Evolutionary conservation across 1,284 basidiomycete genomes (phyloP).

Genomic region (Moniliophthora roreri): DNA sequence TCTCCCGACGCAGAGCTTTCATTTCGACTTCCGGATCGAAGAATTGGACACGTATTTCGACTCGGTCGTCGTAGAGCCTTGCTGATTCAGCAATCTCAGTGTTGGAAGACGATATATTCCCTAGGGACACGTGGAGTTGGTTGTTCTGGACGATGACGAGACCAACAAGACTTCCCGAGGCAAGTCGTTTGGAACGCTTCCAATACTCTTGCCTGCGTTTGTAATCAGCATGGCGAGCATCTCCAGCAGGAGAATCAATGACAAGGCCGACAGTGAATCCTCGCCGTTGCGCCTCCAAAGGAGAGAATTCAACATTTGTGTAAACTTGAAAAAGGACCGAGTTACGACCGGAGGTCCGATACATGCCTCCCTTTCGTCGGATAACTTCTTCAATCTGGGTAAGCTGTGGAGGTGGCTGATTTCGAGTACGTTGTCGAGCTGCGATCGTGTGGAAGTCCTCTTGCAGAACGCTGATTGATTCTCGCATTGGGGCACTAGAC

Average conservation of each 20-base stretch:
- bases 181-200: conserved; percentile 53
- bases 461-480: conserved; percentile 44
- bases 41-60: conserved; percentile 47
- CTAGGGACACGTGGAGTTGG: conserved; percentile 43
- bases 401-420: conserved; percentile 10
- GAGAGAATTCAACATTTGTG: conserved; percentile 42
- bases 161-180: conserved; percentile 56
- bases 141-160: conserved; percentile 41
- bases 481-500: conserved; percentile 49
- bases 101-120: conserved; percentile 40
- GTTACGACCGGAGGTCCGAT: conserved; percentile 39
- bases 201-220: conserved; percentile 45
- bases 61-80: conserved; percentile 22
- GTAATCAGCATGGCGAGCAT: conserved; percentile 38
- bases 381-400: conserved; percentile 36
- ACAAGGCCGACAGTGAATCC: conserved; percentile 46
- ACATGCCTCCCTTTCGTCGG: conserved; percentile 45
- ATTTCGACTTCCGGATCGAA: conserved; percentile 51
- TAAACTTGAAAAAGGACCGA: conserved; percentile 58
- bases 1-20: conserved; percentile 27
- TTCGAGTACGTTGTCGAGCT: conserved; percentile 5
- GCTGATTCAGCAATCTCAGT: conserved; percentile 42
- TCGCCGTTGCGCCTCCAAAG: conserved; percentile 43
- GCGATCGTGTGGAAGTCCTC: conserved; percentile 35
- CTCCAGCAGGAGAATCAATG: conserved; percentile 52